These are phyloP conservation scores for Penicillium sp. DNA, from an alignment of 2,329 filamentous ascomycete species.

Conservation along the genomic window DNA sequence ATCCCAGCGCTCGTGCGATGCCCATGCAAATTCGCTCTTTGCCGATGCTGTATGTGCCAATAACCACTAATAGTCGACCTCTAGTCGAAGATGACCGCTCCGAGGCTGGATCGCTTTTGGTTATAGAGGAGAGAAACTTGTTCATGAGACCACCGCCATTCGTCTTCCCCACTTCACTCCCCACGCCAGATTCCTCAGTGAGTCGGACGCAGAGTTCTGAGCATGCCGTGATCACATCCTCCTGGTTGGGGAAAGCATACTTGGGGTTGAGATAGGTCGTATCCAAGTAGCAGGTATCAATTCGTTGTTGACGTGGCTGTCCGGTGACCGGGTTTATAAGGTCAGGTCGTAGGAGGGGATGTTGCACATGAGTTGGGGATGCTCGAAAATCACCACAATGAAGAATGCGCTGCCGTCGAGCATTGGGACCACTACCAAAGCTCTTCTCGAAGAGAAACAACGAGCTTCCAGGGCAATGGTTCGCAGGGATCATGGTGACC, in stretches of 20 bases:
- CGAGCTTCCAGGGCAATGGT: conserved; percentile 95
- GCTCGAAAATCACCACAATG: conserved; percentile 97
- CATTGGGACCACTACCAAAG: conserved; percentile 64
- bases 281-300: conserved; percentile 95
- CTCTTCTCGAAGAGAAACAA: conserved; percentile 90
- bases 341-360: conserved; percentile 81
- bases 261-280: conserved; percentile 96
- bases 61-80: conserved; percentile 83
- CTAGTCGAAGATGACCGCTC: conserved; percentile 46
- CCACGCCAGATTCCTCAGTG: conserved; percentile 68
- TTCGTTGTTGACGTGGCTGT: conserved; percentile 77
- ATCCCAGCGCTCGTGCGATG: conserved; percentile 82
- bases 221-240: conserved; percentile 84
- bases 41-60: conserved; percentile 96
- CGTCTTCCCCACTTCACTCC: conserved; percentile 61
- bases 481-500: conserved; percentile 94
- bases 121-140: conserved; percentile 63
- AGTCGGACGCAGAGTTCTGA: conserved; percentile 84
- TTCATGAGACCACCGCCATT: conserved; percentile 65
- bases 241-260: conserved; percentile 90
- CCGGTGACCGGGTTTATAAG: conserved; percentile 72
- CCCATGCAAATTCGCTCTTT: conserved; percentile 96
- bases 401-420: conserved; percentile 76
- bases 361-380: conserved; percentile 80
- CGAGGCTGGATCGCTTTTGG: conserved; percentile 37